Evolutionary conservation across 495 filamentous ascomycete species (phyloP).

Genomic region (Friedmanniomyces endolithicus): DNA sequence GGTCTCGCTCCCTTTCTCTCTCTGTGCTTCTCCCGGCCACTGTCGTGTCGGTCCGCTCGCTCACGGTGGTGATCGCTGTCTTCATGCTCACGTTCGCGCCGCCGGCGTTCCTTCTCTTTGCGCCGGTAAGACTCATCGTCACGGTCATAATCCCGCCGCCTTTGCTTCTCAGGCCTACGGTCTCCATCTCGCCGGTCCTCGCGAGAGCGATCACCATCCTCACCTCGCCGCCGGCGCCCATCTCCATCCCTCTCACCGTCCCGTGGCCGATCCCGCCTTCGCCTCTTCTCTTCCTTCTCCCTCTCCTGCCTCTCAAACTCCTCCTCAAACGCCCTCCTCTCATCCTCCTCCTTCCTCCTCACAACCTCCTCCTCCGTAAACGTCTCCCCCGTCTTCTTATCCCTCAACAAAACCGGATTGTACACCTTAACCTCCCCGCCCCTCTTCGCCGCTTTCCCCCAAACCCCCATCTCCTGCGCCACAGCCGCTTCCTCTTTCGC

Average conservation of each 20-base stretch:
- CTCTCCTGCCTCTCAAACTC: slow-evolving; percentile 24
- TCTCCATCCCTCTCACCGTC: slow-evolving; percentile 12
- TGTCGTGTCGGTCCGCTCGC: slow-evolving; percentile 6
- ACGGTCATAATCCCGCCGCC: slow-evolving; percentile 14
- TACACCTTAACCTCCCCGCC: slow-evolving; percentile 47
- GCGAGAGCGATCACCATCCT: not conserved
- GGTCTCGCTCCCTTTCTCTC: slow-evolving; percentile 11
- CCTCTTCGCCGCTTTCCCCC: slow-evolving; percentile 55
- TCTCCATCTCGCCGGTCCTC: slow-evolving; percentile 13
- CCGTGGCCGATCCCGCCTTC: slow-evolving; percentile 19
- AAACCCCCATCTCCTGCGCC: slow-evolving; percentile 62
- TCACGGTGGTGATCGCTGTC: slow-evolving; percentile 12
- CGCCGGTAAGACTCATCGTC: slow-evolving; percentile 17
- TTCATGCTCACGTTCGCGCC: slow-evolving; percentile 9
- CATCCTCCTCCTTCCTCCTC: slow-evolving; percentile 34
- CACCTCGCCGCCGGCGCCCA: not conserved
- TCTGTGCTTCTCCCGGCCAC: slow-evolving; percentile 2
- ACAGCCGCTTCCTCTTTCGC: slow-evolving; percentile 59
- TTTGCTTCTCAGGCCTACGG: slow-evolving; percentile 21
- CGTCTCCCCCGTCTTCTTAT: slow-evolving; percentile 53
- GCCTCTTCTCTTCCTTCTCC: slow-evolving; percentile 33
- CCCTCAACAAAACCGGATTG: slow-evolving; percentile 53
- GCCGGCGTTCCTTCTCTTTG: slow-evolving; percentile 17
- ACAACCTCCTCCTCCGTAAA: slow-evolving; percentile 52
- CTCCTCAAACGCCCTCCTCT: slow-evolving; percentile 28